phyloP scores from a whole-genome alignment of 805 yeast genomes.

The Candida namnaoensis region DNA sequence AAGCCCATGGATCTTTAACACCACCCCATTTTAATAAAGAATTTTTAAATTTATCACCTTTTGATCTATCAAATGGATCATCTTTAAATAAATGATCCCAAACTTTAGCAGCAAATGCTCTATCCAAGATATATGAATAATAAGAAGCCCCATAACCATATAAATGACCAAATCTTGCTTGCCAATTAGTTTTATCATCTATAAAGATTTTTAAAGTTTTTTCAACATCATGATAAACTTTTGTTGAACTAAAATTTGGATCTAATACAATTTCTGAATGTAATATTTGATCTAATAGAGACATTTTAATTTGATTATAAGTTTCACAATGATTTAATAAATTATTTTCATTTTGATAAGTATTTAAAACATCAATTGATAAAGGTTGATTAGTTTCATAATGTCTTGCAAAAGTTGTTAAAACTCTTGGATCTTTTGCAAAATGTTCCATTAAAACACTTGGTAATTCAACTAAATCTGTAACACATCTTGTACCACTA shows the following conservation, averaged over 20 bases:
- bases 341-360: constrained; percentile 41
- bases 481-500: constrained; percentile 90
- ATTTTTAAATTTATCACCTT: constrained; percentile 70
- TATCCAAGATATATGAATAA: constrained; percentile 83
- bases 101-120: constrained; percentile 84
- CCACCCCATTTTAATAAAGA: constrained; percentile 91
- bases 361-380: constrained; percentile 38
- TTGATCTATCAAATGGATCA: constrained; percentile 61
- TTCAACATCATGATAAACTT: constrained; percentile 62
- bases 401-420: constrained; percentile 66
- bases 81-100: constrained; percentile 66
- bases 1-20: constrained; percentile 78
- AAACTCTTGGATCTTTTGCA: constrained; percentile 72
- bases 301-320: constrained; percentile 84
- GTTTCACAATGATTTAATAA: constrained; percentile 63
- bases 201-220: constrained; percentile 49
- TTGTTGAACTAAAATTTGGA: constrained; percentile 44
- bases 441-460: constrained; percentile 95
- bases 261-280: constrained; percentile 38
- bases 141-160: constrained; percentile 92
- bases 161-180: constrained; percentile 88
- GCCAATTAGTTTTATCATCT: constrained; percentile 75
- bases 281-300: constrained; percentile 74
- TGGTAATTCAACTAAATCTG: constrained; percentile 95
- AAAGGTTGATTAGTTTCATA: constrained; percentile 50